A percentile compares a stretch with the other conserved stretches of the same genome.
These are phyloP conservation scores for Penicillium fuscoglaucum DNA, from an alignment of 2,329 filamentous ascomycete species.

Conservation along the genomic window DNA sequence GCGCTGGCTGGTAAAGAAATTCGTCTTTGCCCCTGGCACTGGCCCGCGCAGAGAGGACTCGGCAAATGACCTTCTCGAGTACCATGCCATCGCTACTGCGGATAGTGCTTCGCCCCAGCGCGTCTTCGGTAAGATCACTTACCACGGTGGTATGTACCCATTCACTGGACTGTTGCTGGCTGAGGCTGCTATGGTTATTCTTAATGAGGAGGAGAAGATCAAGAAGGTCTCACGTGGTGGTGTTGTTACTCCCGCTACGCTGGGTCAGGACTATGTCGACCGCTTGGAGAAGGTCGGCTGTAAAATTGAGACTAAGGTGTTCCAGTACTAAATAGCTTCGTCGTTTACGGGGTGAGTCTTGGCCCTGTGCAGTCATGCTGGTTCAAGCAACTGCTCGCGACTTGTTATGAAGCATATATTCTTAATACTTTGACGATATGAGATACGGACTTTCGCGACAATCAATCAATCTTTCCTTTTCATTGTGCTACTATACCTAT, in stretches of 20 bases:
- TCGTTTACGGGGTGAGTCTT: neutral
- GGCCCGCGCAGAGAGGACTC: slow-evolving; percentile 50
- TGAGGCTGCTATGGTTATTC: slow-evolving; percentile 48
- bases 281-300: slow-evolving; percentile 48
- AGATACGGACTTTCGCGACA: neutral
- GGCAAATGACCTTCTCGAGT: slow-evolving; percentile 42
- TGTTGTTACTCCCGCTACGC: slow-evolving; percentile 49
- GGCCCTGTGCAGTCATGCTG: neutral
- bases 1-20: slow-evolving; percentile 51
- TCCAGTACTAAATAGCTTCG: slow-evolving; percentile 30
- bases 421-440: slow-evolving; percentile 1
- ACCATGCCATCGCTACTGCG: slow-evolving; percentile 48
- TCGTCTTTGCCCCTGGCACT: slow-evolving; percentile 53
- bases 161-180: slow-evolving; percentile 47
- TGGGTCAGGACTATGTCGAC: slow-evolving; percentile 50
- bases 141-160: slow-evolving; percentile 45
- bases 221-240: slow-evolving; percentile 46
- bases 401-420: neutral
- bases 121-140: slow-evolving; percentile 45
- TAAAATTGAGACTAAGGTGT: slow-evolving; percentile 41
- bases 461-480: neutral
- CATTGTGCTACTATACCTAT: neutral
- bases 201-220: slow-evolving; percentile 45
- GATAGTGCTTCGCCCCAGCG: slow-evolving; percentile 39
- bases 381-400: neutral